A percentile compares a stretch with the other conserved stretches of the same genome.
phyloP scores from a whole-genome alignment of 2,329 filamentous ascomycete genomes.

The Fusarium sp. region DNA sequence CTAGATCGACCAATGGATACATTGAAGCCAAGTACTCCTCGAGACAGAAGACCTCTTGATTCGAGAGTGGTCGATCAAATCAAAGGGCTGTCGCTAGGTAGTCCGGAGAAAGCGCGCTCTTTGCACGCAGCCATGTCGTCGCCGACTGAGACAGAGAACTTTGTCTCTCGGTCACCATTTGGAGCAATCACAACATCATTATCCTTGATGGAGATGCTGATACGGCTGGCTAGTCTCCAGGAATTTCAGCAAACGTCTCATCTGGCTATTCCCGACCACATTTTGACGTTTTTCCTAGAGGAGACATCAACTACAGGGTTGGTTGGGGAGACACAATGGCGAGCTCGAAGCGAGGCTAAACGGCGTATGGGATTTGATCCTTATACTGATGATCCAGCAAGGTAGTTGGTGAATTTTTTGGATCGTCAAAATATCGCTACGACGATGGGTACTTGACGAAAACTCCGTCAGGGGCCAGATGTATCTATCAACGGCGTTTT shows the following conservation, averaged over 20 bases:
- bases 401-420: slow-evolving; percentile 14
- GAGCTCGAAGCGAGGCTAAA: slow-evolving; percentile 59
- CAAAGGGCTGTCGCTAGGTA: slow-evolving; percentile 52
- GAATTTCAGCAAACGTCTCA: slow-evolving; percentile 93
- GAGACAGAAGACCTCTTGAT: slow-evolving; percentile 50
- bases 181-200: slow-evolving; percentile 65
- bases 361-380: slow-evolving; percentile 66
- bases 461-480: slow-evolving; percentile 1
- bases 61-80: slow-evolving; percentile 55
- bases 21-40: slow-evolving; percentile 17
- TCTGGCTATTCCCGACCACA: slow-evolving; percentile 88
- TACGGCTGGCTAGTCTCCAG: slow-evolving; percentile 86
- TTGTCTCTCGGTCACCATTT: slow-evolving; percentile 59
- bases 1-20: slow-evolving; percentile 46
- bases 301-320: slow-evolving; percentile 66
- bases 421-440: neutral
- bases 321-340: slow-evolving; percentile 58
- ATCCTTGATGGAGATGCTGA: slow-evolving; percentile 88
- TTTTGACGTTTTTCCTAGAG: slow-evolving; percentile 86
- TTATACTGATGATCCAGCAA: slow-evolving; percentile 59
- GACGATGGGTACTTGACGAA: neutral
- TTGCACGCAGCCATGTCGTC: slow-evolving; percentile 9
- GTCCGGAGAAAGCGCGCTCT: slow-evolving; percentile 13
- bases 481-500: neutral
- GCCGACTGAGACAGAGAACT: slow-evolving; percentile 42